Percentiles rank a stretch among this genome's conserved stretches.
These are phyloP conservation scores for Exophiala xenobiotica DNA, from an alignment of 2,329 filamentous ascomycete genomes.

Conservation along the genomic window DNA sequence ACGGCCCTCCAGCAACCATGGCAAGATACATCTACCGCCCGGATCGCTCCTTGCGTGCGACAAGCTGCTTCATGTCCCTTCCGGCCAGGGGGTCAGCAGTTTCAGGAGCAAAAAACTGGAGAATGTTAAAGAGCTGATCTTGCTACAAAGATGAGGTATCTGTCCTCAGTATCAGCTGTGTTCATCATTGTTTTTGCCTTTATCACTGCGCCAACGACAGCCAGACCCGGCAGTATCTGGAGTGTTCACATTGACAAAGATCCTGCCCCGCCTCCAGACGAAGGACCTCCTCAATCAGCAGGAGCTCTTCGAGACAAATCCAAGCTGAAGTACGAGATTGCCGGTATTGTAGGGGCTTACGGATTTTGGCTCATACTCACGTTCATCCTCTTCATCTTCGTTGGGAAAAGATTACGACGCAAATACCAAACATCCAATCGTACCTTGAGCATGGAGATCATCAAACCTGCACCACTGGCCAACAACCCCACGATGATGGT, in stretches of 20 bases:
- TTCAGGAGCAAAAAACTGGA: conserved; percentile 22
- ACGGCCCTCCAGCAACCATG: conserved; percentile 22
- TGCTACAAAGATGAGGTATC: conserved; percentile 29
- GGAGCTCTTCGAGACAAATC: conserved; percentile 60
- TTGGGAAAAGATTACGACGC: conserved; percentile 57
- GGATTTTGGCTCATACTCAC: conserved; percentile 72
- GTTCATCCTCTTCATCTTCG: conserved; percentile 62
- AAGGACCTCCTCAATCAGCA: conserved; percentile 60
- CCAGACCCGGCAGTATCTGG: conserved; percentile 26
- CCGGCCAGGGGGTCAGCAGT: conserved; percentile 26
- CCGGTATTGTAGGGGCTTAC: conserved; percentile 81
- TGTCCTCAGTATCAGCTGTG: not conserved
- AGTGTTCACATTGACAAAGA: conserved; percentile 52
- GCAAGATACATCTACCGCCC: conserved; percentile 28
- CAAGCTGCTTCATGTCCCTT: conserved; percentile 26
- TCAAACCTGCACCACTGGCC: conserved; percentile 42
- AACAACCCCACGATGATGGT: conserved; percentile 18
- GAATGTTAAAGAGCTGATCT: conserved; percentile 19
- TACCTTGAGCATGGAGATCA: conserved; percentile 57
- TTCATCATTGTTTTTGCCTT: conserved; percentile 18
- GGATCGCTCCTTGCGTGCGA: conserved; percentile 21
- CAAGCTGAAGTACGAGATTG: conserved; percentile 77
- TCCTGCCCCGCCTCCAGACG: conserved; percentile 59
- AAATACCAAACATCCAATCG: conserved; percentile 53
- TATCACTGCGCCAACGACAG: conserved; percentile 9